Conservation (phyloP, 2,329 filamentous ascomycete genomes). For the Curvularia sp. region DNA sequence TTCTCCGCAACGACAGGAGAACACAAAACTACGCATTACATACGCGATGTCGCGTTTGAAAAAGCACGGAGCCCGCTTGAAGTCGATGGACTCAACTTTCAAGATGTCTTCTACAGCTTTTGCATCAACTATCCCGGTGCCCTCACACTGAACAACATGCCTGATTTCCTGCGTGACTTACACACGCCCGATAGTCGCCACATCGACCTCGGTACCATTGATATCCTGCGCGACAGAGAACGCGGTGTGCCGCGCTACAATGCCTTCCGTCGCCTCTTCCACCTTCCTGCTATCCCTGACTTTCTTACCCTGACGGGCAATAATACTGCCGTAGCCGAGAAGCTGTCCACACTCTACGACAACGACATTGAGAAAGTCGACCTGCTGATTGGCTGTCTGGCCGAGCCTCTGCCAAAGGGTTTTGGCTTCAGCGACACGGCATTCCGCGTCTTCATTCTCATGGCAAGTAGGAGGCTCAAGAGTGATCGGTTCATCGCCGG, state of each 20-base stretch:
- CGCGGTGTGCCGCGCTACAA: conserved; percentile 58
- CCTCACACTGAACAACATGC: conserved; percentile 53
- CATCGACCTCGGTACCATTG: conserved; percentile 56
- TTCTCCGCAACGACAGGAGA: conserved; percentile 40
- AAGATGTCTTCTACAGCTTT: conserved; percentile 53
- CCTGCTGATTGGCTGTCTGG: conserved; percentile 53
- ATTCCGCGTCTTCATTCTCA: conserved; percentile 57
- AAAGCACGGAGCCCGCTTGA: conserved; percentile 45
- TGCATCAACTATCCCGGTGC: conserved; percentile 59
- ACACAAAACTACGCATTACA: conserved; percentile 37
- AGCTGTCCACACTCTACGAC: conserved; percentile 42
- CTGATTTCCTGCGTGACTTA: conserved; percentile 53
- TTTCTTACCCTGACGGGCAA: conserved; percentile 38
- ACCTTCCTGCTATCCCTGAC: conserved; percentile 45
- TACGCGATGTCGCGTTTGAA: conserved; percentile 38
- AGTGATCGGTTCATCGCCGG: conserved; percentile 57
- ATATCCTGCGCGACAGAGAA: conserved; percentile 58
- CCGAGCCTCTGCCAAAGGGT: conserved; percentile 55
- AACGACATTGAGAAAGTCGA: conserved; percentile 56
- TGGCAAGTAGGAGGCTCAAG: conserved; percentile 55
- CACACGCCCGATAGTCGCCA: conserved; percentile 53
- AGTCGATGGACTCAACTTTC: conserved; percentile 22
- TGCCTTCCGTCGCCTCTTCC: conserved; percentile 56
- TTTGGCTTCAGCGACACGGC: conserved; percentile 60
- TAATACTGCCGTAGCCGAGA: neutral